Percentiles rank a stretch among this genome's conserved stretches.
Evolutionary conservation across 1,284 basidiomycete genomes (phyloP).

Genomic region (Boletus semigastroideus): DNA sequence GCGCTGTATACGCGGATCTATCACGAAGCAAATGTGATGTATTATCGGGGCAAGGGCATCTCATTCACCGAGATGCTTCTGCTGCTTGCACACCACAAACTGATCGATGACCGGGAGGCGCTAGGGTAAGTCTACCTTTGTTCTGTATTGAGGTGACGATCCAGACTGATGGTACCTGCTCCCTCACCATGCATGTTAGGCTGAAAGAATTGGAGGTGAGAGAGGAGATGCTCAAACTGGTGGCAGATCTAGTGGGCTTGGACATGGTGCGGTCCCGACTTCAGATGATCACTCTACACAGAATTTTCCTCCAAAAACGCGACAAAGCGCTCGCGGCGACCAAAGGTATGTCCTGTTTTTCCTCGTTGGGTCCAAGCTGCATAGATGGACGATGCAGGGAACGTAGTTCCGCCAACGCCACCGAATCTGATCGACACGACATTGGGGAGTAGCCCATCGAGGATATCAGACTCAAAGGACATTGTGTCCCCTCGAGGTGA

Average conservation of each 20-base stretch:
- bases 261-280: slow-evolving; percentile 82
- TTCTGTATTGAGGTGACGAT: background rate
- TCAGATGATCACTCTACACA: slow-evolving; percentile 71
- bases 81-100: slow-evolving; percentile 87
- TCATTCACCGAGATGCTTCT: slow-evolving; percentile 91
- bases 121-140: slow-evolving; percentile 57
- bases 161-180: background rate
- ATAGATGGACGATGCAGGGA: background rate
- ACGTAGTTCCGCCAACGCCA: slow-evolving; percentile 52
- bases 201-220: slow-evolving; percentile 79
- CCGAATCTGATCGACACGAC: slow-evolving; percentile 64
- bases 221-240: slow-evolving; percentile 74
- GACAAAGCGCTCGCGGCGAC: slow-evolving; percentile 32
- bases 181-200: slow-evolving; percentile 39
- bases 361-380: too few species aligned
- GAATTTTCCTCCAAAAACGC: slow-evolving; percentile 56
- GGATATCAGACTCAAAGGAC: slow-evolving; percentile 44
- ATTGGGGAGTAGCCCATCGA: slow-evolving; percentile 34
- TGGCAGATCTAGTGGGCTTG: slow-evolving; percentile 80
- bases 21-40: slow-evolving; percentile 80
- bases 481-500: slow-evolving; percentile 50
- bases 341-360: slow-evolving; percentile 29
- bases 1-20: slow-evolving; percentile 74
- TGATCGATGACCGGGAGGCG: slow-evolving; percentile 87
- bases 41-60: slow-evolving; percentile 71